These are phyloP conservation scores for Aspergillus transmontanensis DNA, from an alignment of 2,329 filamentous ascomycete species.

Conservation along the genomic window DNA sequence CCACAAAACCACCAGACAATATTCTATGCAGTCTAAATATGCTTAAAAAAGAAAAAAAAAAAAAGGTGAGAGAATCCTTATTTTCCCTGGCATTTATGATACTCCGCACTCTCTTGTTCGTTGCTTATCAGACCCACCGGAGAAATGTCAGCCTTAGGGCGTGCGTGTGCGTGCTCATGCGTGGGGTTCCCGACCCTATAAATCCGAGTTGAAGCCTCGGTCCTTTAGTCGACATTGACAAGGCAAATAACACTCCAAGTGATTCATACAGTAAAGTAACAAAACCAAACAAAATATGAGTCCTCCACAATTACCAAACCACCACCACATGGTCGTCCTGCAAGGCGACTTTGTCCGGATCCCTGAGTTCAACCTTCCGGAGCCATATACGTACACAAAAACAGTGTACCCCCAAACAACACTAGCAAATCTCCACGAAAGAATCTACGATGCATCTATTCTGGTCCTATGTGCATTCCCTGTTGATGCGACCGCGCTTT, in stretches of 20 bases:
- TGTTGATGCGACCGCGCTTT: slow-evolving; percentile 39
- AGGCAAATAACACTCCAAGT: not conserved
- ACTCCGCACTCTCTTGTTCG: not conserved
- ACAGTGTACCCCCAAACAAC: slow-evolving; percentile 38
- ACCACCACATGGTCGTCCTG: slow-evolving; percentile 51
- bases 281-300: slow-evolving; percentile 8
- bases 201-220: not conserved
- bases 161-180: not conserved
- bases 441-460: slow-evolving; percentile 51
- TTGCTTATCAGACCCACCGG: not conserved
- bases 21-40: too few species aligned
- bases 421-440: slow-evolving; percentile 40
- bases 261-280: not conserved
- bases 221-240: not conserved
- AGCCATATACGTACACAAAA: slow-evolving; percentile 40
- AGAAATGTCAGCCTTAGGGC: not conserved
- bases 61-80: not conserved
- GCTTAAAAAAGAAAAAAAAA: too few species aligned
- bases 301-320: slow-evolving; percentile 28
- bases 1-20: too few species aligned
- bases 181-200: not conserved
- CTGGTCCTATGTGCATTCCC: slow-evolving; percentile 42
- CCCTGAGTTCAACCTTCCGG: slow-evolving; percentile 45
- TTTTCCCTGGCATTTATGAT: too few species aligned
- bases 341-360: slow-evolving; percentile 48